Evolutionary conservation across 2,329 filamentous ascomycete species (phyloP).

Genomic region (Stagonosporopsis chrysanthemi): DNA sequence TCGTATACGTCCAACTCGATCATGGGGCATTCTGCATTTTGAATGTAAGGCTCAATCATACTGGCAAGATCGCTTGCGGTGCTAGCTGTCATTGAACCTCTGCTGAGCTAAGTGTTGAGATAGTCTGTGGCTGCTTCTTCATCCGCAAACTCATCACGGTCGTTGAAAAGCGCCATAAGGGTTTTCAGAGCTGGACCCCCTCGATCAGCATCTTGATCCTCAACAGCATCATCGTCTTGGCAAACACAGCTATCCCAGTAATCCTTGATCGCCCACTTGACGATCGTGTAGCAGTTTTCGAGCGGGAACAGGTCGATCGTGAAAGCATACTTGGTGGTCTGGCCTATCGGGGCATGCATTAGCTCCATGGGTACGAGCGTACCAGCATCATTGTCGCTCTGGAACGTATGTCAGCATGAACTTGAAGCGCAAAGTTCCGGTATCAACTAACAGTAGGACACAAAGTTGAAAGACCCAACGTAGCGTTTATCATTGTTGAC

Average conservation of each 20-base stretch:
- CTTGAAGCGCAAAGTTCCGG: background rate
- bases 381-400: background rate
- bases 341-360: background rate
- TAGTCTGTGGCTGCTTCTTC: background rate
- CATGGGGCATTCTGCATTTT: background rate
- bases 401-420: no score
- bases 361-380: slow-evolving; percentile 4
- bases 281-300: background rate
- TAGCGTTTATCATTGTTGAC: background rate
- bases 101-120: background rate
- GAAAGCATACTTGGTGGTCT: background rate
- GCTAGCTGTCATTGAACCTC: background rate
- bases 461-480: background rate
- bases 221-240: background rate
- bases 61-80: background rate
- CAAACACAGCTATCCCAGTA: background rate
- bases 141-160: background rate
- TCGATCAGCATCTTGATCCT: background rate
- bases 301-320: background rate
- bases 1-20: background rate
- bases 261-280: background rate
- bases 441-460: background rate
- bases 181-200: background rate
- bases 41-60: background rate
- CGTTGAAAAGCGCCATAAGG: background rate